These are phyloP conservation scores for Epichloe coenophiala DNA, from an alignment of 2,329 filamentous ascomycete species.

Conservation along the genomic window DNA sequence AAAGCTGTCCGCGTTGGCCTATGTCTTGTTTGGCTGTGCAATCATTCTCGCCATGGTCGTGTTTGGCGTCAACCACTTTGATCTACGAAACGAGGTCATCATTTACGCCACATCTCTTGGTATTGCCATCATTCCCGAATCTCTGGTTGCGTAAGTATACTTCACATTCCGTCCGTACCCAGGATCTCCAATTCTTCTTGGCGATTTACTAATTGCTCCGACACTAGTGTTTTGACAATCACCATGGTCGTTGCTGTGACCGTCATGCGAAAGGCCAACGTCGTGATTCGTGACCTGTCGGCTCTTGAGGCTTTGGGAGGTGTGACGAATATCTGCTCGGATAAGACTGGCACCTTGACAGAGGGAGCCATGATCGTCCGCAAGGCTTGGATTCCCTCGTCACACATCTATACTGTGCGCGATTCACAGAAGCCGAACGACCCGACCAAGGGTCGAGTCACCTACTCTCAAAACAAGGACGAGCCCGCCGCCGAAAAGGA, in stretches of 20 bases:
- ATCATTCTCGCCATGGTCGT: slow-evolving; percentile 42
- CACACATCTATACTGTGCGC: slow-evolving; percentile 44
- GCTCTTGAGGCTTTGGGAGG: slow-evolving; percentile 57
- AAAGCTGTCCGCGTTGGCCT: slow-evolving; percentile 65
- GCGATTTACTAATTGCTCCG: background rate
- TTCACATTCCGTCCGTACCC: background rate
- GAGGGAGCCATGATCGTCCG: slow-evolving; percentile 58
- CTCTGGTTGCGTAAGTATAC: slow-evolving; percentile 43
- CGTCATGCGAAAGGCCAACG: slow-evolving; percentile 50
- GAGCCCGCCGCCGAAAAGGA: slow-evolving; percentile 19
- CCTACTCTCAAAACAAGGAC: slow-evolving; percentile 26
- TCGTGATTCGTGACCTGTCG: slow-evolving; percentile 52
- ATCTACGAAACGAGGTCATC: slow-evolving; percentile 37
- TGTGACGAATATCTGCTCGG: slow-evolving; percentile 60
- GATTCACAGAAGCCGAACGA: slow-evolving; percentile 48
- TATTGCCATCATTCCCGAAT: slow-evolving; percentile 50
- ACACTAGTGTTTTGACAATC: slow-evolving; percentile 48
- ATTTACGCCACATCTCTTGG: slow-evolving; percentile 45
- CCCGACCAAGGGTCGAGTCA: slow-evolving; percentile 44
- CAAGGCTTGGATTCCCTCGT: slow-evolving; percentile 49
- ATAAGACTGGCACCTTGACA: slow-evolving; percentile 59
- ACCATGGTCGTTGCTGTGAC: slow-evolving; percentile 55
- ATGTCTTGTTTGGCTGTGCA: slow-evolving; percentile 62
- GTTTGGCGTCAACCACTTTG: slow-evolving; percentile 42
- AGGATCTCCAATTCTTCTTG: slow-evolving; percentile 6